phyloP scores from a whole-genome alignment of 2,329 filamentous ascomycete genomes.

The Apiospora aurea region DNA sequence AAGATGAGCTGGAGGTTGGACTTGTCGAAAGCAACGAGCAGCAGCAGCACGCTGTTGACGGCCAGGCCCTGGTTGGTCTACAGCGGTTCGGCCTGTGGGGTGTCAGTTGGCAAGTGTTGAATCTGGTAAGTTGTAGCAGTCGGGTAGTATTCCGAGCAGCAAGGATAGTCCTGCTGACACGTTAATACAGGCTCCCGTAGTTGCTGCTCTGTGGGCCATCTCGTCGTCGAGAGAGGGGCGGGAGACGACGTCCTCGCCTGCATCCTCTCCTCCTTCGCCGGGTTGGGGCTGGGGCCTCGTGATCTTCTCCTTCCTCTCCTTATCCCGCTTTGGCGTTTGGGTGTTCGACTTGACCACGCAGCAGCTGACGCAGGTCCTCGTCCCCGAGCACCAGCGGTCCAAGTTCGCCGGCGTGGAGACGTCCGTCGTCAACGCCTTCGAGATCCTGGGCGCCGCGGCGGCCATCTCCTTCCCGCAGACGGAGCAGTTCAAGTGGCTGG shows the following conservation, averaged over 20 bases:
- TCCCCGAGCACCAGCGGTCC: conserved; percentile 43
- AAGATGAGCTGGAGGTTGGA: conserved; percentile 35
- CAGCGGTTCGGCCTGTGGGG: conserved; percentile 51
- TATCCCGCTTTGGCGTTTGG: conserved; percentile 53
- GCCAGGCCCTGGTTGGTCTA: conserved; percentile 41
- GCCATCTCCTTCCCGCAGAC: conserved; percentile 46
- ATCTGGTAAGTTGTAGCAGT: conserved; percentile 41
- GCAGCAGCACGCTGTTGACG: conserved; percentile 27
- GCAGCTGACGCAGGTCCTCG: conserved; percentile 45
- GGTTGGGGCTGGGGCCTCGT: conserved; percentile 40
- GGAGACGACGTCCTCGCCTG: neutral
- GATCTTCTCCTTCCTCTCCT: conserved; percentile 48
- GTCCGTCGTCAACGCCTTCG: conserved; percentile 47
- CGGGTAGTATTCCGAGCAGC: neutral
- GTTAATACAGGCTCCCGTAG: conserved; percentile 39
- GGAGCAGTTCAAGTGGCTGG: conserved; percentile 49
- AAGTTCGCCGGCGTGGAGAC: conserved; percentile 51
- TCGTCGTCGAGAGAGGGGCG: conserved; percentile 31
- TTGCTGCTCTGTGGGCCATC: conserved; percentile 44
- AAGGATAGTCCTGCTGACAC: neutral
- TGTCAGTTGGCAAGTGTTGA: conserved; percentile 48
- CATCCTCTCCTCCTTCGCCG: conserved; percentile 26
- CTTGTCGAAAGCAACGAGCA: conserved; percentile 23
- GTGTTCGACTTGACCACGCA: conserved; percentile 48
- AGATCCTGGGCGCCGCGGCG: conserved; percentile 46